Conservation (phyloP, 352 stramenopile genomes). For the Peronosclerospora sorghi region DNA sequence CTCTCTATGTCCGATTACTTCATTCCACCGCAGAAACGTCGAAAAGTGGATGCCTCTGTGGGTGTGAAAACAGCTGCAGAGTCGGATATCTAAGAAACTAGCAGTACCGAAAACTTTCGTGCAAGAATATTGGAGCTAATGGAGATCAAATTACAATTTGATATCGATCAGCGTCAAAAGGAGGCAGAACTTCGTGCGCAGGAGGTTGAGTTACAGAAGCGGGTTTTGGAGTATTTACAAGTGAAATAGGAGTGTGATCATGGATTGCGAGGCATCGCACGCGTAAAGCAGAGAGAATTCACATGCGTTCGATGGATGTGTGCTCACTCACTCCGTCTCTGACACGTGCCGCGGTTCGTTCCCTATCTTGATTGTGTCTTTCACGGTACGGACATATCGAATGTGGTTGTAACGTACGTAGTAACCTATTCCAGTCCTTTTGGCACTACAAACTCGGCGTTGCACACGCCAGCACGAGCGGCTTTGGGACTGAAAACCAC, state of each 20-base stretch:
- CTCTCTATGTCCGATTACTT: background rate
- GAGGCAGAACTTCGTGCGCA: slow-evolving; percentile 68
- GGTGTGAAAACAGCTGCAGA: background rate
- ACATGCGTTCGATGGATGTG: no score
- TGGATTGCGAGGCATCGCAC: background rate
- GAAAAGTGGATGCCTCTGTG: slow-evolving; percentile 12
- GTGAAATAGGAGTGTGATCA: slow-evolving; percentile 30
- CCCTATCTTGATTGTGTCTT: no score
- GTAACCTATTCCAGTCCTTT: no score
- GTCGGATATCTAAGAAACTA: slow-evolving; percentile 3
- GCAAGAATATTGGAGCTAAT: slow-evolving; percentile 56
- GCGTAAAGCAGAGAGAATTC: no score
- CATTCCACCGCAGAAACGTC: slow-evolving; percentile 10
- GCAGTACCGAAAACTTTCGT: slow-evolving; percentile 40
- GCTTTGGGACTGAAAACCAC: no score
- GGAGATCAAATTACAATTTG: slow-evolving; percentile 74
- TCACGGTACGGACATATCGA: no score
- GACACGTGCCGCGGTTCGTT: no score
- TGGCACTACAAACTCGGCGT: no score
- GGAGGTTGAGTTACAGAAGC: slow-evolving; percentile 74
- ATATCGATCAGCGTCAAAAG: slow-evolving; percentile 68
- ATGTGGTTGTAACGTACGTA: no score
- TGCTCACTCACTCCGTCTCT: no score
- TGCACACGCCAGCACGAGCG: no score
- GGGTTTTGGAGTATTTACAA: slow-evolving; percentile 74